Evolutionary conservation across 345 rosid species (phyloP).

Genomic region (Eucalyptus fibrosa): DNA sequence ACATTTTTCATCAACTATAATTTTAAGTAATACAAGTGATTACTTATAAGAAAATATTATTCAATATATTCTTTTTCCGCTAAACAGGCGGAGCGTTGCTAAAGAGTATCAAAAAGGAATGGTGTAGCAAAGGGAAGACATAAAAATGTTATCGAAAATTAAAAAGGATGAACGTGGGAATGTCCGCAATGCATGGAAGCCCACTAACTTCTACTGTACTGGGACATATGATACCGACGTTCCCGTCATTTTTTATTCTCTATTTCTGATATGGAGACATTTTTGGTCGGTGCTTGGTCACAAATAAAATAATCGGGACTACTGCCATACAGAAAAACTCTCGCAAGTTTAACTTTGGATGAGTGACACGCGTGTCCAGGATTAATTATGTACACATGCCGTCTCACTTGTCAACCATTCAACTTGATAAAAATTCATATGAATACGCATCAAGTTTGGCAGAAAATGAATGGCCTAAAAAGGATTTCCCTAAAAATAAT

Average conservation of each 20-base stretch:
- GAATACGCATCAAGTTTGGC: neutral
- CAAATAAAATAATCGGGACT: neutral
- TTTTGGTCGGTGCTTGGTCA: neutral
- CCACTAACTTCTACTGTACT: neutral
- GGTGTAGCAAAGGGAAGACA: neutral
- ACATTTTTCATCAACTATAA: neutral
- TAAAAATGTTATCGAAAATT: neutral
- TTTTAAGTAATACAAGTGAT: neutral
- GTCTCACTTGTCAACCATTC: neutral
- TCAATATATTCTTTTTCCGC: neutral
- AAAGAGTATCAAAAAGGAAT: neutral
- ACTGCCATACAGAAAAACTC: neutral
- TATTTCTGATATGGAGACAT: neutral
- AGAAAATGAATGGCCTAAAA: neutral
- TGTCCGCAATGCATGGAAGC: neutral
- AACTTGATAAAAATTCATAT: neutral
- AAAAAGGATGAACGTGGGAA: neutral
- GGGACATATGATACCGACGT: neutral
- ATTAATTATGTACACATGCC: neutral
- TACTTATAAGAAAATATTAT: neutral
- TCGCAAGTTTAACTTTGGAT: neutral
- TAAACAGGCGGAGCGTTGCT: accelerated
- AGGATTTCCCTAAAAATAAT: neutral
- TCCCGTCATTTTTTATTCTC: neutral
- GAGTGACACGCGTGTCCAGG: neutral